Conservation (phyloP, 2,329 filamentous ascomycete species). For the Apiospora kogelbergensis region DNA sequence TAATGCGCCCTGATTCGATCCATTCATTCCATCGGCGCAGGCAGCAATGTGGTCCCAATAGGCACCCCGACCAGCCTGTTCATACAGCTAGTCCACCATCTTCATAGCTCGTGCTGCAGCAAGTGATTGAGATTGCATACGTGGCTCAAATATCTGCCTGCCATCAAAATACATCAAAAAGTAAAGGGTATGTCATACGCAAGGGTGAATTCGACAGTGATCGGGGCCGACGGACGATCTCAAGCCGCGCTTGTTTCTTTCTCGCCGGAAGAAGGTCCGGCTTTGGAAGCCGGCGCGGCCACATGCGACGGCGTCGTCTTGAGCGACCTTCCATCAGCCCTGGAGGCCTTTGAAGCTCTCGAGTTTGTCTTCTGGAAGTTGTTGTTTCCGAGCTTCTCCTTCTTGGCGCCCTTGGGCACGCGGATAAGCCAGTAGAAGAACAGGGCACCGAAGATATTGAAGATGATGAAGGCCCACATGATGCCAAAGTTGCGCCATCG, state of each 20-base stretch:
- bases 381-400: slow-evolving; percentile 11
- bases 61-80: neutral
- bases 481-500: slow-evolving; percentile 56
- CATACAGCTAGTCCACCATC: neutral
- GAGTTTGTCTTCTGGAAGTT: slow-evolving; percentile 5
- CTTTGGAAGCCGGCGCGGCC: neutral
- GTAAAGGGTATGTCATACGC: neutral
- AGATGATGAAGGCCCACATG: slow-evolving; percentile 49
- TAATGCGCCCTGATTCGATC: neutral
- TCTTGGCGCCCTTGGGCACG: slow-evolving; percentile 35
- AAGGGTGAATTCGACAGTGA: neutral
- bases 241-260: neutral
- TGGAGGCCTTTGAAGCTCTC: neutral
- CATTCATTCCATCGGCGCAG: neutral
- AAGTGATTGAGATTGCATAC: neutral
- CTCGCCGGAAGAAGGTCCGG: neutral
- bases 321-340: neutral
- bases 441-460: slow-evolving; percentile 50
- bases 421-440: slow-evolving; percentile 47
- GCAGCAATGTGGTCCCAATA: neutral
- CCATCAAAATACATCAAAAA: neutral
- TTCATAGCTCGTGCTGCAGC: neutral
- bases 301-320: slow-evolving; percentile 5
- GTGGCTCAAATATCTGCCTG: neutral
- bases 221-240: neutral